Conservation (phyloP, 2,329 filamentous ascomycete genomes). For the Beauveria sp. region DNA sequence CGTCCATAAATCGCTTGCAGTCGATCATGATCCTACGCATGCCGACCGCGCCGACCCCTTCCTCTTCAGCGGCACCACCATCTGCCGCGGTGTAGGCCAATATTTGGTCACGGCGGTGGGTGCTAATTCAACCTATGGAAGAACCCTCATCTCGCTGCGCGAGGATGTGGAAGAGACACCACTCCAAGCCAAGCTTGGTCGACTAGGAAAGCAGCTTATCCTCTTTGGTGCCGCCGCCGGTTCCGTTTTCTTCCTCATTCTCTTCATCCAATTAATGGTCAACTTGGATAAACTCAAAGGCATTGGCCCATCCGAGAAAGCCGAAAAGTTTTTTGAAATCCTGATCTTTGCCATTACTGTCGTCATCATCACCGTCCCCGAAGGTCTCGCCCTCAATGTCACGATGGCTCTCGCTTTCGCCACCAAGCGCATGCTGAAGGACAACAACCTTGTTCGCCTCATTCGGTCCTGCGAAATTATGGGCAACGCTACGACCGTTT, state of each 20-base stretch:
- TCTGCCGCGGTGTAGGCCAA: conserved; percentile 66
- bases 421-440: conserved; percentile 54
- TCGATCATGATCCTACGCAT: conserved; percentile 52
- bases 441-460: conserved; percentile 54
- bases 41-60: conserved; percentile 59
- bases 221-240: conserved; percentile 33
- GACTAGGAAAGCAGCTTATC: conserved; percentile 67
- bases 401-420: conserved; percentile 55
- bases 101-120: conserved; percentile 71
- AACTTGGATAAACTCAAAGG: conserved; percentile 25
- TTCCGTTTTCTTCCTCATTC: conserved; percentile 32
- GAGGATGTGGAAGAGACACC: conserved; percentile 73
- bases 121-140: conserved; percentile 66
- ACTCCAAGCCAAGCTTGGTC: conserved; percentile 68
- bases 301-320: conserved; percentile 39
- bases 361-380: conserved; percentile 52
- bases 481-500: conserved; percentile 57
- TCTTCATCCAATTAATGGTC: conserved; percentile 32
- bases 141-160: conserved; percentile 70
- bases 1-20: conserved; percentile 53
- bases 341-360: conserved; percentile 52
- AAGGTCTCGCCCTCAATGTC: conserved; percentile 53
- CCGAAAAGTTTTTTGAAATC: conserved; percentile 49
- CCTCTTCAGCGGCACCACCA: conserved; percentile 71
- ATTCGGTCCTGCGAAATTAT: conserved; percentile 55